Base-by-base conservation (phyloP, 2,329 filamentous ascomycete species). In the Cladosporium cucumerinum region DNA sequence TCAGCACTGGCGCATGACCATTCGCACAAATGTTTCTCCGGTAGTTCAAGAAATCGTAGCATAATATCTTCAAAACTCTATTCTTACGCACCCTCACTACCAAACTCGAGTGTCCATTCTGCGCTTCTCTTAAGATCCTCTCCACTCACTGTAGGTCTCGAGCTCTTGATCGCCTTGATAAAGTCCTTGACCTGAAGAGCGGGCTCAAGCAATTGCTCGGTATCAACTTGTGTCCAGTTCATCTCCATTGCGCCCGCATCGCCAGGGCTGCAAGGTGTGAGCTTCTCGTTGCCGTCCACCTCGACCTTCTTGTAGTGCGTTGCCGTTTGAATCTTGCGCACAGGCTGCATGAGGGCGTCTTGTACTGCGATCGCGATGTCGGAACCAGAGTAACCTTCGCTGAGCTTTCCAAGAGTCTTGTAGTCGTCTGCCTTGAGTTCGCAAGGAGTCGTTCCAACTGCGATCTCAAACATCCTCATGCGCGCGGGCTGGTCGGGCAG, bases 281-380 rank as follows among this genome's bases (percentile, higher is more conserved):
- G 77, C 77, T 88, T 91, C 65, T 85, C 82, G 65, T 76, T 75
- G 36, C 83, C 86, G 52, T 96, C 89, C 65, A 88, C 84, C 71
- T 84, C 85, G 34, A 96, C 87, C 82, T 91, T 89, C 78, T 97
- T 97, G 80, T 98, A 99, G 81, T 99, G 95, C 61, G 95, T 99
- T 21, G 95, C 94, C 68, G 93, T 96, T 77, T 98, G 89, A 71
- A 99, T 98, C 79, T 97, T 96, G 67, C 95, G 86, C 67, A 99
- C 91, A 1, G 95, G 96, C 75, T 97, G 93, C 95, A 99, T 99
- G 46, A 99, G 82, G 0, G 95, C 95, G 76, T 96, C 91, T 78
- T 99, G 95, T 23, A 98, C 95, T 3, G 92, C 93, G 74, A 98
- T 98, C 73, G 86, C 87, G 72, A 99, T 98, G 86, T 99, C 95